Evolutionary conservation across 768 basidiomycete genomes (phyloP), one percentile per base, ranked within the genome.

Genomic region (Collybia mongolica): DNA sequence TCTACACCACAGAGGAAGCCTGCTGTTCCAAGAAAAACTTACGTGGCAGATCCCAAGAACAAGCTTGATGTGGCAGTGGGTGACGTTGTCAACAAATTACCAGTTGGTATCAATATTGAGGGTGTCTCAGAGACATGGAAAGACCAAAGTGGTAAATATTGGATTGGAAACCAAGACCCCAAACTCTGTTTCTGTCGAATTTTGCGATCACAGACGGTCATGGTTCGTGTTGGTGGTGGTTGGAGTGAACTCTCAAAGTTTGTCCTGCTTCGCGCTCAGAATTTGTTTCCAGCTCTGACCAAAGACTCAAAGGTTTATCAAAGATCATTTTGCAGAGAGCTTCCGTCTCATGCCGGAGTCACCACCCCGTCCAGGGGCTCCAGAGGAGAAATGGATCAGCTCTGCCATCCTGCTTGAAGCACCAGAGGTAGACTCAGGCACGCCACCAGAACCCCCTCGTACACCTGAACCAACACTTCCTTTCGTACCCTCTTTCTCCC

Each of bases 201-300:
- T 40, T 70, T 96, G 22, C 84, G 93, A 9, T 93, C 89, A 1
- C 89, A 93, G 60, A 93, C 90, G 0, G 93, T 96, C 54, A 97
- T 97, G 94, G 94, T 98, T 39, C 82, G 94, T 52, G 92, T 97
- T 12, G 94, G 94, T 22, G 95, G 95, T 29, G 95, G 95, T 15
- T 98, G 94, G 94, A 73, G 82, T 48, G 93, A 96, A 65, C 69
- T 98, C 46, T 92, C 91, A 17, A 93, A 85, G 93, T 95, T 65
- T 40, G 86, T 74, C 20, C 48, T 29, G 29, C 8, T 32, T 22
- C 35, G 36, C 12, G 6, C 5, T n/a, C 15, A 38, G 20, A 40
- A 9, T 11, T 43, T 26, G 3, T 26, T 26, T 44, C 18, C 43
- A 6, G 18, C 43, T 42, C 28, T 42, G 59, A 46, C 28, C 38